Evolutionary conservation across 495 filamentous ascomycete species (phyloP), one percentile per base, ranked within the genome.

Genomic region (Penicillium paxilli): DNA sequence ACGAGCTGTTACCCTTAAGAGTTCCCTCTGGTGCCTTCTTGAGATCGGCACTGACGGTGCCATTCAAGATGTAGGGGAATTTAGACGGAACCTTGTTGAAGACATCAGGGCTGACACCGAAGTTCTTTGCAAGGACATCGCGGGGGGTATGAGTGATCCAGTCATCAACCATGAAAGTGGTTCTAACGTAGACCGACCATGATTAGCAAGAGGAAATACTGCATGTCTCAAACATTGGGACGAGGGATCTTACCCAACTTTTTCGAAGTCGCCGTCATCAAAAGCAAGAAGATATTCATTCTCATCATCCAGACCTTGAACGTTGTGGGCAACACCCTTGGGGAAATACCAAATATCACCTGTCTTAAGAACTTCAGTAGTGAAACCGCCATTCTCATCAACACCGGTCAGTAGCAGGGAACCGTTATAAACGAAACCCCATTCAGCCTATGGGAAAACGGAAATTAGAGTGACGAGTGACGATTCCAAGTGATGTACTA

Each of bases 301-400:
- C 59, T 84, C 77, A 7, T 87, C 82, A 2, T 76, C 78, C 1
- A 87, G 69, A 12, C 74, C 75, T 40, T 78, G 77, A 1, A 87
- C 73, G 0, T 83, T 83, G 52, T 88, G 83, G 1, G 81, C 82
- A 9, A 77, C 69, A 21, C 85, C 84, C 57, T 85, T 85, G 28
- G 85, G 84, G 59, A 87, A 86, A 64, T 86, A 85, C 84, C 84
- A 88, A 41, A 86, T 79, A 51, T 87, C 85, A 8, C 85, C 85
- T 14, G 72, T 75, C 12, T 78, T 71, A 14, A 86, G 75, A 37
- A 69, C 76, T 35, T 81, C 76, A 19, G 80, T 76, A 41, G 81
- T 75, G 51, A 77, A 81, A 25, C 72, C 58, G 19, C 84, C 83
- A 44, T 82, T 66, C 61, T 87, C 79, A 59, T 87, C 79, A 21